A percentile compares a stretch with the other conserved stretches of the same genome.
phyloP scores from a whole-genome alignment of 257 asterid genomes.

The Solanum ossicruentum region DNA sequence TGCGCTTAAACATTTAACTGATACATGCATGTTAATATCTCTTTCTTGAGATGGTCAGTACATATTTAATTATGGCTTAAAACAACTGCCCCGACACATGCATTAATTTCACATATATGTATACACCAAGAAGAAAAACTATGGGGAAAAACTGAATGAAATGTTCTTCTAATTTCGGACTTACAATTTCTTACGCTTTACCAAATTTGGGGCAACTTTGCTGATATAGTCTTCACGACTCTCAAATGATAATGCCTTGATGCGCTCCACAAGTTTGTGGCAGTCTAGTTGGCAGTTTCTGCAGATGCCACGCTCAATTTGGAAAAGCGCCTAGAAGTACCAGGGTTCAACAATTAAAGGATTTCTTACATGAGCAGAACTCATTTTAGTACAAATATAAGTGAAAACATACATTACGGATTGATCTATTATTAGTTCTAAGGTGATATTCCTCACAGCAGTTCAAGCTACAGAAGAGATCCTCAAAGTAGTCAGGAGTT shows the following conservation, averaged over 20 bases:
- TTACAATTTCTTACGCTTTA: constrained; percentile 45
- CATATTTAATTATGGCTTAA: not conserved
- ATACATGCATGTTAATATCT: not conserved
- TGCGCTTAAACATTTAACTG: not conserved
- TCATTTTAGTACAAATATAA: not conserved
- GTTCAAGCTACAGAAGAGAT: constrained; percentile 71
- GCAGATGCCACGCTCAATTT: constrained; percentile 84
- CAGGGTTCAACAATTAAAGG: constrained; percentile 8
- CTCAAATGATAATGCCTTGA: constrained; percentile 50
- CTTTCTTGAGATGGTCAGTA: not conserved
- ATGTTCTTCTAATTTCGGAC: constrained; percentile 8
- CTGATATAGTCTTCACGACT: constrained; percentile 48
- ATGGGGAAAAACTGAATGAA: not conserved
- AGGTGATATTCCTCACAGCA: constrained; percentile 77
- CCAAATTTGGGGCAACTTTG: constrained; percentile 64
- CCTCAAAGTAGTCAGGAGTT: constrained; percentile 79
- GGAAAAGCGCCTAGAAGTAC: constrained; percentile 57
- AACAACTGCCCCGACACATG: not conserved
- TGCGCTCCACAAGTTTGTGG: constrained; percentile 67
- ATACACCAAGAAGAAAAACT: not conserved
- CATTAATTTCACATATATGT: not conserved
- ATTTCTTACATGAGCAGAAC: not conserved
- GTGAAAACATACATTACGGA: constrained; percentile 32
- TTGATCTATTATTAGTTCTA: constrained; percentile 57
- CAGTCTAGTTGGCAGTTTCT: constrained; percentile 62